phyloP scores from a whole-genome alignment of 345 rosid species.

The Aurinia saxatilis region DNA sequence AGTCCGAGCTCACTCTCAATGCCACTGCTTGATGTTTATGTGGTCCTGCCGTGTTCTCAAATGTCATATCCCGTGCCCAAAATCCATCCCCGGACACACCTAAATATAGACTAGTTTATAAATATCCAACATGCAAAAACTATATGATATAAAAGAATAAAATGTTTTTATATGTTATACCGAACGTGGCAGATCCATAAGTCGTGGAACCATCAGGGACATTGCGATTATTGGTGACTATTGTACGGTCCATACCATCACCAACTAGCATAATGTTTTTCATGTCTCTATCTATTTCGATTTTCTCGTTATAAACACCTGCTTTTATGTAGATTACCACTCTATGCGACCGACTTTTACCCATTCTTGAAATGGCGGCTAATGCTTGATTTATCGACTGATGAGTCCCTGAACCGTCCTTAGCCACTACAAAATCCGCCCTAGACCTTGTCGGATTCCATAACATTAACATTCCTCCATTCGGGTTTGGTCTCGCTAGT shows the following conservation, averaged over 20 bases:
- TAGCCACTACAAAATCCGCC: conserved; percentile 29
- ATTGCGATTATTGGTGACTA: conserved; percentile 42
- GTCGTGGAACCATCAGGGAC: conserved; percentile 52
- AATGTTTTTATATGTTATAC: conserved; percentile 18
- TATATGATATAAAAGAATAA: not conserved
- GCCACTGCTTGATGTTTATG: conserved; percentile 66
- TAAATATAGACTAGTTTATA: conserved; percentile 6
- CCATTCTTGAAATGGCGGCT: conserved; percentile 35
- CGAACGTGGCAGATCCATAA: conserved; percentile 56
- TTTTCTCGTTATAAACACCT: conserved; percentile 59
- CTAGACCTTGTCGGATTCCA: conserved; percentile 33
- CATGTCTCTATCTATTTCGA: conserved; percentile 39
- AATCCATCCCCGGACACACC: conserved; percentile 69
- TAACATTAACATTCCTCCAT: conserved; percentile 37
- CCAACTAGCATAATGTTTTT: conserved; percentile 64
- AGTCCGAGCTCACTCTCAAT: conserved; percentile 46
- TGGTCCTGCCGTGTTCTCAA: conserved; percentile 77
- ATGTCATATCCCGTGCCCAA: conserved; percentile 75
- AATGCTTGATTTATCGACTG: conserved; percentile 22
- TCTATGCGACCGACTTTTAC: conserved; percentile 29
- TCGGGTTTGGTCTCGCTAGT: conserved; percentile 13
- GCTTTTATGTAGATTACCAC: conserved; percentile 52
- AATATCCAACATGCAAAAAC: not conserved
- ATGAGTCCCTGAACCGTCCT: conserved; percentile 25
- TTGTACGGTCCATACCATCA: conserved; percentile 70